Evolutionary conservation across 495 filamentous ascomycete genomes (phyloP).

Genomic region (Niebla homalea): DNA sequence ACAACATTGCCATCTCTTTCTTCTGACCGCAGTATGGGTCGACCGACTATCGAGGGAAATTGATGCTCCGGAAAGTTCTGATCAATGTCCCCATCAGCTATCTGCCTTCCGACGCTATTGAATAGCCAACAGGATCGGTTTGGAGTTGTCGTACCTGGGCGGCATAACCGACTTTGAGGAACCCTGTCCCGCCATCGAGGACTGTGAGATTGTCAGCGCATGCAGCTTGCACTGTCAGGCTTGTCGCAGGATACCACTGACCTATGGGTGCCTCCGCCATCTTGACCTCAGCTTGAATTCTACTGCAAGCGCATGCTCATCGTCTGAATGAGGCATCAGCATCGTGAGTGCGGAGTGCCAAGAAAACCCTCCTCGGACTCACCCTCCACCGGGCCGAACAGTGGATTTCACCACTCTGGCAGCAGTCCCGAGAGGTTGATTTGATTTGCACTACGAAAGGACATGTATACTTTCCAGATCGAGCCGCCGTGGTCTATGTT

Average conservation of each 20-base stretch:
- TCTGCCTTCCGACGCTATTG: conserved; percentile 6
- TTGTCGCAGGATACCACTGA: conserved; percentile 23
- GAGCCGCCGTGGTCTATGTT: too few relatives aligned
- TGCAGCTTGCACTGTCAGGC: too few relatives aligned
- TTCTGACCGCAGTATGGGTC: conserved; percentile 92
- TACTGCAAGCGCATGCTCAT: too few relatives aligned
- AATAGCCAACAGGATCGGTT: not conserved
- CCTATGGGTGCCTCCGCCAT: conserved; percentile 67
- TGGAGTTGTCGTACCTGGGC: conserved; percentile 45
- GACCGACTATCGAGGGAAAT: conserved; percentile 95
- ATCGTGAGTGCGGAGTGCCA: too few relatives aligned
- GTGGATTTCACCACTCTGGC: too few relatives aligned
- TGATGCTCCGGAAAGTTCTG: conserved; percentile 98
- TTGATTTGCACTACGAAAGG: too few relatives aligned
- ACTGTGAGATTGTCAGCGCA: conserved; percentile 37
- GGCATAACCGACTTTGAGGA: conserved; percentile 98
- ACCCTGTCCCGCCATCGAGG: conserved; percentile 98
- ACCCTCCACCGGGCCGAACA: too few relatives aligned
- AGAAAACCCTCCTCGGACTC: too few relatives aligned
- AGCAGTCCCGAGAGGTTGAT: too few relatives aligned
- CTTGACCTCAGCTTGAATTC: conserved; percentile 7
- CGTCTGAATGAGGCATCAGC: too few relatives aligned
- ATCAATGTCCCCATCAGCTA: not conserved
- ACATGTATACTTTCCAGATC: too few relatives aligned
- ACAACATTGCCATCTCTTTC: conserved; percentile 64